Base-by-base conservation (phyloP, 768 basidiomycete species). In the Boletus reticuloceps region DNA sequence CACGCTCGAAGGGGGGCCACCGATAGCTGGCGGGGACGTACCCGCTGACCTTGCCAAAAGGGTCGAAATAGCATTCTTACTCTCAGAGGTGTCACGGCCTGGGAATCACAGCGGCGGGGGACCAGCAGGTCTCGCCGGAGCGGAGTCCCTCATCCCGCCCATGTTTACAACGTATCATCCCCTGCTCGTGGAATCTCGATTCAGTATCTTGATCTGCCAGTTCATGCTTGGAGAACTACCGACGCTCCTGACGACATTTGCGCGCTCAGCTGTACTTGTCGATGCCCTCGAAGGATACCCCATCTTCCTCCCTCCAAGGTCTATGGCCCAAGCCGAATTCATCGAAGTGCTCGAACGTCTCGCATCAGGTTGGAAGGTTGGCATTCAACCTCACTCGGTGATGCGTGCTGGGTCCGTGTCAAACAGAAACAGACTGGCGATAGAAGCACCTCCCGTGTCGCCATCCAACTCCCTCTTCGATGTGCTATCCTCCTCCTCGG, bases 111-210 rank as follows among this genome's bases (percentile, higher is more conserved):
- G 64, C 62, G 46, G 64, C 62, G 46, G 65, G 5, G 65, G 69
- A 5, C 64, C 74, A 16, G 56, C 72, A 27, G 58, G 67, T 22
- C 63, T 78, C 45, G 64, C 80, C 14, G 76, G 83, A 39, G 61
- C 76, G 4, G 71, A 70, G 20, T 53, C 57, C 6, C 39, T 52
- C 29, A 50, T 65, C 20, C 82, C 85, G 1, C 70, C 82, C n/a
- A 78, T 82, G 64, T 89, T 90, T 74, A 91, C 93, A 48, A 92
- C 93, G 0, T 95, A 94, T 64, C 93, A 95, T 61, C 93, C 93
- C 14, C 80, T 95, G 50, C 82, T 94, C 47, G 87, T 94, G 54
- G 93, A 95, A 67, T 86, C 91, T 5, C 86, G 90, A 65, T 95
- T 88, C 74, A 88, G 83, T 59, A 77, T 92, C 50, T 77, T 95